These are phyloP conservation scores for Pseudogymnoascus sp. DNA, from an alignment of 2,329 filamentous ascomycete genomes.

Conservation along the genomic window DNA sequence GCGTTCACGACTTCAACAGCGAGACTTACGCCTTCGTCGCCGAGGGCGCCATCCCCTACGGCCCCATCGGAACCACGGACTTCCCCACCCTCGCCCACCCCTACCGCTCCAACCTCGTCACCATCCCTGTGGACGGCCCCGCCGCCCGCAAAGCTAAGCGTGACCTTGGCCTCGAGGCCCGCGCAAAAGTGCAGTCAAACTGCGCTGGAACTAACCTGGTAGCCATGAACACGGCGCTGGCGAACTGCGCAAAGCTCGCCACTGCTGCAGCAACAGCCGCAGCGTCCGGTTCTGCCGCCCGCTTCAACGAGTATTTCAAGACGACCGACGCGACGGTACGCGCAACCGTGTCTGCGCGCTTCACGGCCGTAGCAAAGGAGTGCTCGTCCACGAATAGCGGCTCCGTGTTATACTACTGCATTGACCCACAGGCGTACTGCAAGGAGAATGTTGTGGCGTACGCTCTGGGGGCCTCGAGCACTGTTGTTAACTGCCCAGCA, in stretches of 20 bases:
- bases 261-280: slow-evolving; percentile 43
- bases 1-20: slow-evolving; percentile 35
- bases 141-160: slow-evolving; percentile 42
- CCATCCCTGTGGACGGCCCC: slow-evolving; percentile 46
- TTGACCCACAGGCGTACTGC: slow-evolving; percentile 47
- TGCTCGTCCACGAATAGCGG: slow-evolving; percentile 42
- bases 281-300: slow-evolving; percentile 38
- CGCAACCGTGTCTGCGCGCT: slow-evolving; percentile 40
- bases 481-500: slow-evolving; percentile 53
- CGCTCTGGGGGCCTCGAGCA: slow-evolving; percentile 44
- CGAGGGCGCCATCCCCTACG: slow-evolving; percentile 47
- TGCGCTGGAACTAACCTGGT: slow-evolving; percentile 42
- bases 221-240: slow-evolving; percentile 41
- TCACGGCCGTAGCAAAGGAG: slow-evolving; percentile 46
- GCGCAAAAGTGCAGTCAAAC: slow-evolving; percentile 42
- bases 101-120: slow-evolving; percentile 51
- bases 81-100: slow-evolving; percentile 43
- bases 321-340: slow-evolving; percentile 38
- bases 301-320: slow-evolving; percentile 57
- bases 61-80: slow-evolving; percentile 40
- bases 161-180: slow-evolving; percentile 34
- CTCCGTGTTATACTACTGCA: slow-evolving; percentile 48
- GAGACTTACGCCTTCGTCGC: slow-evolving; percentile 49
- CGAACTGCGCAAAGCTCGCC: slow-evolving; percentile 46
- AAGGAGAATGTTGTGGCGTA: slow-evolving; percentile 47